Base-by-base conservation (phyloP, 768 basidiomycete genomes). In the Amanita rubescens region DNA sequence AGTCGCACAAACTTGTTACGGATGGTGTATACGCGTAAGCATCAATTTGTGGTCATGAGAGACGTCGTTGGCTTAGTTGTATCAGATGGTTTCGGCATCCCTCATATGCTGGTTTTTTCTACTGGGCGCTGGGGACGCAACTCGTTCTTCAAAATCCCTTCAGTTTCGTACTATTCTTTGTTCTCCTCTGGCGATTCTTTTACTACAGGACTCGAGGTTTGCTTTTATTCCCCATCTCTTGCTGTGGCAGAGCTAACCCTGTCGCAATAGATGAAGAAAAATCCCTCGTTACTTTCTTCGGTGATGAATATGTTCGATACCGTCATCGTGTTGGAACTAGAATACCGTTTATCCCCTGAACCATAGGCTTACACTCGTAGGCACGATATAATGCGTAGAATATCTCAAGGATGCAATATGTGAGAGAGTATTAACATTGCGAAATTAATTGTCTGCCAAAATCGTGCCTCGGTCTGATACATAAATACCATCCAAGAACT, bases 51-150 rank as follows among this genome's bases (percentile, higher is more conserved):
- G 35, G 34, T 47, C 43, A 45, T 33, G 15, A 22, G 22, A 51
- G 39, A n/a, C 12, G 25, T 39, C 22, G 50, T 20, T 10, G 12
- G 59, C 17, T 59, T 34, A 14, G 22, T 39, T 25, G 0, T 53
- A 22, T 22, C 52, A 92, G 90, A 6, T 88, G 81, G 81, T 86
- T 84, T 56, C 82, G 96, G 12, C 96, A 99, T 69, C 96, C 96
- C 10, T 96, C 95, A 0, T 99, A 99, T 60, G 81, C 90, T 1
- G 96, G 94, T 2, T 99, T 97, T 74, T 95, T 90, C 68, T 98
- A 95, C 67, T 98, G 96, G 96, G 94, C 93, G 0, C 63, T 99
- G 24, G 93, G 94, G 2, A 96, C 93, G 0, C 96, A 99, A 65
- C 69, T 98, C 34, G 79, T 92, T 0, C 75, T 98, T 19, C 93